Percentiles rank a stretch among this genome's conserved stretches.
phyloP scores from a whole-genome alignment of 129 eudicot species.

The Ambrosia artemisiifolia region DNA sequence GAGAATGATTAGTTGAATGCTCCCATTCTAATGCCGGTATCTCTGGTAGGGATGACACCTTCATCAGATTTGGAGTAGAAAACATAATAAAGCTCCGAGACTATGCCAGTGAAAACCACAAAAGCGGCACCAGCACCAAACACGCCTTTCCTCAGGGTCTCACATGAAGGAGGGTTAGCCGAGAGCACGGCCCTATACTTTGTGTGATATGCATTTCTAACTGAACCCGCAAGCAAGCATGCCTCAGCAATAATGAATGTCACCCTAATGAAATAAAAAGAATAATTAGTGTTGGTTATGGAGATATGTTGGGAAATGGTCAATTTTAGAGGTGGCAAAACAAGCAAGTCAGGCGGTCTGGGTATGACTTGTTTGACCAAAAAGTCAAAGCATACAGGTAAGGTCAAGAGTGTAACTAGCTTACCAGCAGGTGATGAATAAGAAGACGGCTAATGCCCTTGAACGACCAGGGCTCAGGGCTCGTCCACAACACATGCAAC shows the following conservation, averaged over 20 bases:
- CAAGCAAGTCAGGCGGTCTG: not conserved
- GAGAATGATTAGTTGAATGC: slow-evolving; percentile 28
- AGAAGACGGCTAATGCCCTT: slow-evolving; percentile 63
- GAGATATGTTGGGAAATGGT: not conserved
- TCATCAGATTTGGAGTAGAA: slow-evolving; percentile 61
- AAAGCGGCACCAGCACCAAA: slow-evolving; percentile 94
- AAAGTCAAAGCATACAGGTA: not conserved
- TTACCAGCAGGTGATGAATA: slow-evolving; percentile 90
- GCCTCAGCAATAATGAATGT: slow-evolving; percentile 71
- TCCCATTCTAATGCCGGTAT: slow-evolving; percentile 72
- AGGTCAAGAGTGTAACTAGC: slow-evolving; percentile 17
- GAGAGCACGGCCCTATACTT: slow-evolving; percentile 51
- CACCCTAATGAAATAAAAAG: slow-evolving; percentile 41
- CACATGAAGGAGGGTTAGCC: slow-evolving; percentile 62
- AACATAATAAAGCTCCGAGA: slow-evolving; percentile 76
- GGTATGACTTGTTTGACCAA: not conserved
- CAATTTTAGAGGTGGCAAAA: not conserved
- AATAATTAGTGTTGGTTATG: not conserved
- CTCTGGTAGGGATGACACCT: slow-evolving; percentile 46
- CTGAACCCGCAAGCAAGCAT: slow-evolving; percentile 80
- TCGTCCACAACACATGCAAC: slow-evolving; percentile 82
- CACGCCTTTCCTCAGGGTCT: slow-evolving; percentile 82
- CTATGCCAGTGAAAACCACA: slow-evolving; percentile 69
- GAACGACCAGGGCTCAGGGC: slow-evolving; percentile 75
- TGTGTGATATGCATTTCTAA: slow-evolving; percentile 72